Base-by-base conservation (phyloP, 148 eudicot genomes). In the Cornus florida region DNA sequence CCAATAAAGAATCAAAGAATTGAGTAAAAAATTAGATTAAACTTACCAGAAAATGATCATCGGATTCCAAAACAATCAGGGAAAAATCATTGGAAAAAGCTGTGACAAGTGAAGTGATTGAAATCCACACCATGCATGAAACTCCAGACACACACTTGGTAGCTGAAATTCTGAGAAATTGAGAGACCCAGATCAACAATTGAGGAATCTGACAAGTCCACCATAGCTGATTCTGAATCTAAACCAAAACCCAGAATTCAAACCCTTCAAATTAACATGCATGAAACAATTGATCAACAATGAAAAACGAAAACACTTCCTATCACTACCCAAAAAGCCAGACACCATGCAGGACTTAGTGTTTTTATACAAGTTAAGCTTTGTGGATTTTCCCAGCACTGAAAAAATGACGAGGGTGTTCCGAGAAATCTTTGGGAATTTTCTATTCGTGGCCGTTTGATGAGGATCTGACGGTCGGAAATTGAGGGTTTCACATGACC, bases 1-100 rank as follows among this genome's bases (percentile, higher is more conserved):
- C 28, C 8, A 6, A 77, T n/a, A 87, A 93, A 86, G 87, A 88
- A 91, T 86, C 84, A 93, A 90, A 86, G 91, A 93, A 93, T 91
- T 66, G 32, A 67, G 79, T 19, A 62, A 17, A 62, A 1, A 17
- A 69, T 46, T 73, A 1, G 4, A 69, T 46, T 73, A 74, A 56
- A 72, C 32, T 77, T 74, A 87, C 77, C 57, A 65, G 73, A 79
- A 82, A 85, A 74, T 72, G 80, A 81, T 82, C 94, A 93, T 91
- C 92, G 94, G 95, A 91, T 93, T 87, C 97, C 88, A 23, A 78
- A 79, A 71, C 39, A 38, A 81, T 86, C 82, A 85, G 71, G 75
- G 64, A 71, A 77, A 84, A 74, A n/a, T 88, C 91, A 90, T 85
- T 75, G 23, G 71, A 77, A 73, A 72, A 88, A 78, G 75, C 71